phyloP scores from a whole-genome alignment of 139 green algal species.

The Tetraselmis striata region DNA sequence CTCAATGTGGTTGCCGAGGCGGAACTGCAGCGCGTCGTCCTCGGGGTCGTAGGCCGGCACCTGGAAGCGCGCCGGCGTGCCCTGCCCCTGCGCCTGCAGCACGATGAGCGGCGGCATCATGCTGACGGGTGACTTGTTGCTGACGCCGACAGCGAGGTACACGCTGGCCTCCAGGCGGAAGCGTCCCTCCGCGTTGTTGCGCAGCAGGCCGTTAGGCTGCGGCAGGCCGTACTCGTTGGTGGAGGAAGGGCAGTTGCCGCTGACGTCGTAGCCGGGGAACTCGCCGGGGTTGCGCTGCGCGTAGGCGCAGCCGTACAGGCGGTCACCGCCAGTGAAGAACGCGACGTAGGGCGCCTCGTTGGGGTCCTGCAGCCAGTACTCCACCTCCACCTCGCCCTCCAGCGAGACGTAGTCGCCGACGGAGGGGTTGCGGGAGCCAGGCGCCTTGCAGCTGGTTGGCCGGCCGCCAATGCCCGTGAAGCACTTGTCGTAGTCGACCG shows the following conservation, averaged over 20 bases:
- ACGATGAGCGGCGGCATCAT: slow-evolving; percentile 5
- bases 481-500: slow-evolving; percentile 2
- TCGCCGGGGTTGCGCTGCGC: slow-evolving; percentile 3
- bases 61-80: slow-evolving; percentile 17
- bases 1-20: slow-evolving; percentile 16
- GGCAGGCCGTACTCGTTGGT: slow-evolving; percentile 1
- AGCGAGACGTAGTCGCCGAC: not conserved
- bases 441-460: not conserved
- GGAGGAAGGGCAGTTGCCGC: slow-evolving; percentile 5
- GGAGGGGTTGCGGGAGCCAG: not conserved
- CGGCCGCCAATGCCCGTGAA: not conserved
- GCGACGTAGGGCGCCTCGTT: slow-evolving; percentile 6
- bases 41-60: slow-evolving; percentile 19
- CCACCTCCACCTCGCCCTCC: not conserved
- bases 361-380: not conserved
- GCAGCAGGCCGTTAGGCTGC: slow-evolving; percentile 12
- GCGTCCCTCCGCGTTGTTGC: slow-evolving; percentile 20
- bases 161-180: slow-evolving; percentile 20
- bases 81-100: not conserved
- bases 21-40: slow-evolving; percentile 11
- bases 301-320: slow-evolving; percentile 16
- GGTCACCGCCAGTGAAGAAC: slow-evolving; percentile 21
- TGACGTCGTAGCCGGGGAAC: not conserved
- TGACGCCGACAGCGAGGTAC: slow-evolving; percentile 4
- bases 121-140: slow-evolving; percentile 4